Conservation (phyloP, 2,329 filamentous ascomycete species). For the Chrysosphaeria jannelii region DNA sequence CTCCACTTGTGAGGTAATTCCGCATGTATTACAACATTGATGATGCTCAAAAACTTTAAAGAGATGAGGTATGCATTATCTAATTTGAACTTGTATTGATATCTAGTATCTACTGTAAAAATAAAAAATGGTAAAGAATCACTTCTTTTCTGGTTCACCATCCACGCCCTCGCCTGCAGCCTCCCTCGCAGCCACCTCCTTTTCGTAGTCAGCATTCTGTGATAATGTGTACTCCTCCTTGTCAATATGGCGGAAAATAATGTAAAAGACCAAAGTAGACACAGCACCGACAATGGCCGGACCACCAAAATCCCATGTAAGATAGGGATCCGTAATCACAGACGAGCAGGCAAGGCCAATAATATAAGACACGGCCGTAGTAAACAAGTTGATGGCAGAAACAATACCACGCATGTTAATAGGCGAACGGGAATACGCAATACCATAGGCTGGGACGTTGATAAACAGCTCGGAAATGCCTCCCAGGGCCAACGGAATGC, state of each 20-base stretch:
- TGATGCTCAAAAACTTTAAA: too few relatives aligned
- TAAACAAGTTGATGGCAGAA: constrained; percentile 36
- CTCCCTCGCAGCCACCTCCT: too few relatives aligned
- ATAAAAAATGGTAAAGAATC: too few relatives aligned
- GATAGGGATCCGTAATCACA: constrained; percentile 27
- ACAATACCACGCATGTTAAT: constrained; percentile 60
- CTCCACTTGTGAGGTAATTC: too few relatives aligned
- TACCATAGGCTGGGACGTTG: constrained; percentile 38
- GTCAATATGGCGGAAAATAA: constrained; percentile 16
- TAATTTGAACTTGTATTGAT: too few relatives aligned
- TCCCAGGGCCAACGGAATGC: constrained; percentile 18
- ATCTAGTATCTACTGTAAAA: too few relatives aligned
- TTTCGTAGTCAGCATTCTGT: too few relatives aligned
- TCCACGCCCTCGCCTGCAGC: too few relatives aligned
- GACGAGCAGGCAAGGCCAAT: constrained; percentile 37
- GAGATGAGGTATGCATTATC: too few relatives aligned
- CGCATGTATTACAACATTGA: too few relatives aligned
- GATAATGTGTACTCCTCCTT: constrained; percentile 16
- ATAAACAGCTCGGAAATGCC: constrained; percentile 22
- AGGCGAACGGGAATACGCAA: constrained; percentile 49
- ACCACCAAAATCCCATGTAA: constrained; percentile 20
- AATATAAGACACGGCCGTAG: constrained; percentile 36
- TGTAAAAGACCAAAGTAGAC: constrained; percentile 16
- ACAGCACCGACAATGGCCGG: constrained; percentile 16
- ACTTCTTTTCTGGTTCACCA: too few relatives aligned